Percentiles rank a stretch among this genome's conserved stretches.
Conservation (phyloP, 106 monocot genomes). For the Acanthochlamys bracteata region DNA sequence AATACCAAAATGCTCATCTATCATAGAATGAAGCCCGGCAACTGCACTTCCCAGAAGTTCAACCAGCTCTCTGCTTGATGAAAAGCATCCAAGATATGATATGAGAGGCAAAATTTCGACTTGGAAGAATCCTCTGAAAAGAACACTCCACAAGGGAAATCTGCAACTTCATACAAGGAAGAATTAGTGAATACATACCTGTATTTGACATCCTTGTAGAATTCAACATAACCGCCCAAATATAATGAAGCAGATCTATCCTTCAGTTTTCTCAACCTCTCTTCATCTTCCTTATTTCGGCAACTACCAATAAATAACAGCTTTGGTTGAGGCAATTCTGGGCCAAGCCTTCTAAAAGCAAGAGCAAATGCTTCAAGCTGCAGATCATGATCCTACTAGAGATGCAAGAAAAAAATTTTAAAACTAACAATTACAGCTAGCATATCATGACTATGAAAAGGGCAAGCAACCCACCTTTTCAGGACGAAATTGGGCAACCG, state of each 20-base stretch:
- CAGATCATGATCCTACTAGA: constrained; percentile 63
- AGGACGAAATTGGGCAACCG: constrained; percentile 92
- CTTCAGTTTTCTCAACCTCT: constrained; percentile 64
- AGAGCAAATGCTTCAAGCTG: constrained; percentile 82
- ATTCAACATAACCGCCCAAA: constrained; percentile 71
- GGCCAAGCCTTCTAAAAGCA: constrained; percentile 50
- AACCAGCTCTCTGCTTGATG: constrained; percentile 53
- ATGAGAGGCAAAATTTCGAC: neutral
- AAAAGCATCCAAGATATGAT: neutral
- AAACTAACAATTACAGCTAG: neutral
- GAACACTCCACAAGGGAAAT: too few relatives aligned
- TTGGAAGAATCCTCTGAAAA: neutral
- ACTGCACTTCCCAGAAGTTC: constrained; percentile 76
- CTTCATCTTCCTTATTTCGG: constrained; percentile 65
- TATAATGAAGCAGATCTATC: constrained; percentile 46
- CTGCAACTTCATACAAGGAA: neutral
- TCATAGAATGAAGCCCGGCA: constrained; percentile 89
- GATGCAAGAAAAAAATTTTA: neutral
- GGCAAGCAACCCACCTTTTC: constrained; percentile 62
- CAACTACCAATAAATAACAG: constrained; percentile 95
- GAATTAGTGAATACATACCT: constrained; percentile 29
- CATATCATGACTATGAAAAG: neutral
- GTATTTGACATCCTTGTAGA: constrained; percentile 70
- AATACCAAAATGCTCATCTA: constrained; percentile 96
- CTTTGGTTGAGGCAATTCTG: constrained; percentile 47